Percentiles rank a stretch among this genome's conserved stretches.
These are phyloP conservation scores for Candida glucosophila DNA, from an alignment of 1,139 yeast species.

Conservation along the genomic window DNA sequence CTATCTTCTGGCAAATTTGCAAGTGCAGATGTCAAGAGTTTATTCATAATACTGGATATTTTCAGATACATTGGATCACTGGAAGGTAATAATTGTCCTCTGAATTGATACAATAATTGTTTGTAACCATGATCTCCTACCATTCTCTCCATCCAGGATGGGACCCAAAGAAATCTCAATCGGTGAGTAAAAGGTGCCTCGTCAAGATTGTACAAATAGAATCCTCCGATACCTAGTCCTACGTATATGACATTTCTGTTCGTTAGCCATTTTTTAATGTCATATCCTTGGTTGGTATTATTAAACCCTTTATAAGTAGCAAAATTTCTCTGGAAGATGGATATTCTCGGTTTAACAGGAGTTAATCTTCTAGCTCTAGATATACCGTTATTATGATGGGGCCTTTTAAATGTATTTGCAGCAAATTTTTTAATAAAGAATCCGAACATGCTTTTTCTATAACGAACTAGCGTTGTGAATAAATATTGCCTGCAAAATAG, in stretches of 20 bases:
- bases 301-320: conserved; percentile 16
- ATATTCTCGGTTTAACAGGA: too few species aligned
- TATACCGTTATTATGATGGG: too few species aligned
- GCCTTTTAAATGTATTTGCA: too few species aligned
- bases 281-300: conserved; percentile 7
- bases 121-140: conserved; percentile 66
- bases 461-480: too few species aligned
- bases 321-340: conserved; percentile 6
- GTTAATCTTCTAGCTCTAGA: too few species aligned
- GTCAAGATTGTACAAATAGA: conserved; percentile 60
- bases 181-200: conserved; percentile 81
- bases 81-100: conserved; percentile 38
- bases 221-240: conserved; percentile 18
- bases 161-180: conserved; percentile 63
- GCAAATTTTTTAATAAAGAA: too few species aligned
- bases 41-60: conserved; percentile 53
- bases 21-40: conserved; percentile 52
- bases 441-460: too few species aligned
- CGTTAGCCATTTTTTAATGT: conserved; percentile 8
- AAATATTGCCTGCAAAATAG: too few species aligned
- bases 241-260: conserved; percentile 14
- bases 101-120: conserved; percentile 46
- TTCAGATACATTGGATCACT: conserved; percentile 46
- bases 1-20: conserved; percentile 26
- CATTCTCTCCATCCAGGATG: conserved; percentile 53